phyloP scores from a whole-genome alignment of 2,329 filamentous ascomycete species.

The Colletotrichum orchidophilum region DNA sequence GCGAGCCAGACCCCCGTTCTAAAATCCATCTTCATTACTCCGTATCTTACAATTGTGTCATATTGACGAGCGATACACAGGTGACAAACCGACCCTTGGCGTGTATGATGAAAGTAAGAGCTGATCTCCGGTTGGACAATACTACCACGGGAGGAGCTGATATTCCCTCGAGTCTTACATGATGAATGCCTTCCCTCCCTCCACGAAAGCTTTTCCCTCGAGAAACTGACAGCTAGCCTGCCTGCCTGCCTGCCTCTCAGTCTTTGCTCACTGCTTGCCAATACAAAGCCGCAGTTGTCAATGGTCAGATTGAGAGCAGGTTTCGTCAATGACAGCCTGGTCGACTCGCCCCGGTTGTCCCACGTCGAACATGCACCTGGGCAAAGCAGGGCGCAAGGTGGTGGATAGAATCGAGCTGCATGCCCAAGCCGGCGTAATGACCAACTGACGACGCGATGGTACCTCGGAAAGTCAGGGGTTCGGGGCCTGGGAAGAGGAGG shows the following conservation, averaged over 20 bases:
- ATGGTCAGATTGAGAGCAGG: background rate
- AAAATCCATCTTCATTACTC: background rate
- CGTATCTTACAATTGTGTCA: background rate
- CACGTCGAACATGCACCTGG: background rate
- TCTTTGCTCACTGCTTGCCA: background rate
- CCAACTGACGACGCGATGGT: background rate
- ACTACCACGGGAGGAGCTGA: background rate
- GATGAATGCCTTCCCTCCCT: too few species aligned
- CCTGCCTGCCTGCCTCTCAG: too few species aligned
- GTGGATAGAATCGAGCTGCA: background rate
- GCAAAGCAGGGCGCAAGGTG: background rate
- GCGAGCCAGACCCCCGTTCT: background rate
- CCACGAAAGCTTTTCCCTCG: background rate
- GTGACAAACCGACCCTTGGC: background rate
- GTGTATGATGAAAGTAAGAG: background rate
- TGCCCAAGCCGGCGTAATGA: background rate
- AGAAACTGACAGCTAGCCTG: background rate
- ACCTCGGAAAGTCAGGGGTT: background rate
- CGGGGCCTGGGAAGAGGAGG: background rate
- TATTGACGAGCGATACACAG: background rate
- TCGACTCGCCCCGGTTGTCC: background rate
- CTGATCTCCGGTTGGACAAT: background rate
- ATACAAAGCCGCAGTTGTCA: background rate
- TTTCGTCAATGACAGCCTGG: background rate
- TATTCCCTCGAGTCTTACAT: background rate